These are phyloP conservation scores for Teunomyces cretensis DNA, from an alignment of 805 yeast species.

Conservation along the genomic window DNA sequence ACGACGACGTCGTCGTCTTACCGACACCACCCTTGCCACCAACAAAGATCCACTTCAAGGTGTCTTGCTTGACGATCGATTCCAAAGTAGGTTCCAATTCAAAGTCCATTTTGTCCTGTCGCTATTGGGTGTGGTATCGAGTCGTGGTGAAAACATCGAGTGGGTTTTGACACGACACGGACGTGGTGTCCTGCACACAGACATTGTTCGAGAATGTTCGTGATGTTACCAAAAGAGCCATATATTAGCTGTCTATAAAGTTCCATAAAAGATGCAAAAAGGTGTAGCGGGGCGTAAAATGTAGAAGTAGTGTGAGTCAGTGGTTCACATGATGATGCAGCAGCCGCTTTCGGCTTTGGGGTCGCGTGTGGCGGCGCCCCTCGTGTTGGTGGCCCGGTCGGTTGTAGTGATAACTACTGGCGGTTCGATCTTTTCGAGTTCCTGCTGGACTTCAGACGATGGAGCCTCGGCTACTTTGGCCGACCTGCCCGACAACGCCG, in stretches of 20 bases:
- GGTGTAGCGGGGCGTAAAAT: not conserved
- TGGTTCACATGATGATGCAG: not conserved
- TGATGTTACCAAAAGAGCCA: too few relatives aligned
- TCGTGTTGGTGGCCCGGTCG: not conserved
- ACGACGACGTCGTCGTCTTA: slow-evolving; percentile 95
- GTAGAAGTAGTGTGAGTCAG: not conserved
- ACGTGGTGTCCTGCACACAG: not conserved
- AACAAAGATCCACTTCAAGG: slow-evolving; percentile 93
- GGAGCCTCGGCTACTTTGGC: not conserved
- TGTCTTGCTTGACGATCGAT: slow-evolving; percentile 59
- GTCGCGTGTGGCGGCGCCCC: not conserved
- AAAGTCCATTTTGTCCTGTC: slow-evolving; percentile 46
- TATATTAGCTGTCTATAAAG: not conserved
- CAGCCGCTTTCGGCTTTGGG: not conserved
- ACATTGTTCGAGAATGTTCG: not conserved
- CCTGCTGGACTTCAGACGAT: too few relatives aligned
- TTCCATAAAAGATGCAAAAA: not conserved
- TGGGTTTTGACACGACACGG: not conserved
- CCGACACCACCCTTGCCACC: slow-evolving; percentile 99
- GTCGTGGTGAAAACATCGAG: too few relatives aligned
- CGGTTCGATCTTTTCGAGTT: not conserved
- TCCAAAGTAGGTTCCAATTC: slow-evolving; percentile 71
- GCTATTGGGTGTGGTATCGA: too few relatives aligned
- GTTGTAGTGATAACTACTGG: not conserved
- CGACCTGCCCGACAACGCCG: not conserved